Evolutionary conservation across 768 basidiomycete genomes (phyloP).

Genomic region (Trametes cinnabarina): DNA sequence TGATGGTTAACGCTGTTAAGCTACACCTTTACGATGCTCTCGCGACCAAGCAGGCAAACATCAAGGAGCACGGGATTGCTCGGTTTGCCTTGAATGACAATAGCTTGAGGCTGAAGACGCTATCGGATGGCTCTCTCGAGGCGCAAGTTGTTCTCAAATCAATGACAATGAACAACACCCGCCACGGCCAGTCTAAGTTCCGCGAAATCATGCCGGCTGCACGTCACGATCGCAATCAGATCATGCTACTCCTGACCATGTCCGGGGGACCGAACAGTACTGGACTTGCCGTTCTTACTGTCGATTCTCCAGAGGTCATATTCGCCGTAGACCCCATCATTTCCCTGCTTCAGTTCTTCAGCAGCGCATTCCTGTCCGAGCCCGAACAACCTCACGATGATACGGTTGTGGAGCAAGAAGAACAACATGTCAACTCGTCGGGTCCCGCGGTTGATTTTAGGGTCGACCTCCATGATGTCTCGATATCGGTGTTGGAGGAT

Average conservation of each 20-base stretch:
- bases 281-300: constrained; percentile 76
- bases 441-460: constrained; percentile 58
- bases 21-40: constrained; percentile 80
- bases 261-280: constrained; percentile 56
- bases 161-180: constrained; percentile 87
- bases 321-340: constrained; percentile 91
- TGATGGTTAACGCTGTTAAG: constrained; percentile 68
- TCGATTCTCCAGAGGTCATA: constrained; percentile 91
- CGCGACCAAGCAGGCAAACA: constrained; percentile 52
- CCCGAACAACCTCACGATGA: constrained; percentile 17
- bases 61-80: constrained; percentile 80
- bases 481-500: constrained; percentile 83
- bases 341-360: constrained; percentile 83
- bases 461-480: constrained; percentile 86
- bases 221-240: constrained; percentile 82
- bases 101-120: constrained; percentile 73
- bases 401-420: background rate
- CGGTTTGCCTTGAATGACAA: constrained; percentile 82
- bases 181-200: constrained; percentile 78
- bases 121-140: constrained; percentile 82
- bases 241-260: constrained; percentile 88
- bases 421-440: background rate
- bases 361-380: constrained; percentile 45
- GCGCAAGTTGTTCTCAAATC: constrained; percentile 87
- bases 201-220: constrained; percentile 94